Evolutionary conservation across 306 rosid species (phyloP).

Genomic region (Bauhinia variegata): DNA sequence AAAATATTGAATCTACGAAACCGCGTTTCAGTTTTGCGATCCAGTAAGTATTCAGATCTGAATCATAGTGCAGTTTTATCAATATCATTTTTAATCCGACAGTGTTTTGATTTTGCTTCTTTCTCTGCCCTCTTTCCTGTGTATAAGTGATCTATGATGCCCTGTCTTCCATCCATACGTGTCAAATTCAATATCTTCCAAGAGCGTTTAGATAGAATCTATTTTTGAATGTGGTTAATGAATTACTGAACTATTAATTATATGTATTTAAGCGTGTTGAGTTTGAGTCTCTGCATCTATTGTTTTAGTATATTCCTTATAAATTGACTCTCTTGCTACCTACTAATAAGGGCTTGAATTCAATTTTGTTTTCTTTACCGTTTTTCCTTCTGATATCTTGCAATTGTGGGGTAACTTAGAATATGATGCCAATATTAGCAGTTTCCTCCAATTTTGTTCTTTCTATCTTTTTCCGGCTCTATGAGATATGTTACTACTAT

Average conservation of each 20-base stretch:
- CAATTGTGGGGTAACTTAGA: too few relatives aligned
- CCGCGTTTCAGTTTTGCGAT: conserved; percentile 47
- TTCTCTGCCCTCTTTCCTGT: not conserved
- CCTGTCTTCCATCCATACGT: too few relatives aligned
- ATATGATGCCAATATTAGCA: not conserved
- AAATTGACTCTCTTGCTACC: conserved; percentile 8
- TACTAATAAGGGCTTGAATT: not conserved
- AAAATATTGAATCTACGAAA: conserved; percentile 41
- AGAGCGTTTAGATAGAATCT: not conserved
- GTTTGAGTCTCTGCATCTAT: conserved; percentile 15
- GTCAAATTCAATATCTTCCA: not conserved
- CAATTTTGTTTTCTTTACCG: too few relatives aligned
- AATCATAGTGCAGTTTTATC: conserved; percentile 42
- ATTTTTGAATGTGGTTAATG: conserved; percentile 19
- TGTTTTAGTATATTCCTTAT: conserved; percentile 7
- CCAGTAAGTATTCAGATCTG: conserved; percentile 79
- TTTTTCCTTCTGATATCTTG: not conserved
- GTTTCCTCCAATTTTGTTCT: conserved; percentile 6
- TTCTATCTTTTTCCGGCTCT: not conserved
- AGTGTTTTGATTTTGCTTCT: not conserved
- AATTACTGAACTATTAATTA: conserved; percentile 1
- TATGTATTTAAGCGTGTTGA: conserved; percentile 25
- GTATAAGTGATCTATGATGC: not conserved
- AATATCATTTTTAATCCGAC: not conserved
- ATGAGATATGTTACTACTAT: not conserved